Evolutionary conservation across 306 rosid genomes (phyloP), one percentile per base, ranked within the genome.

Genomic region (Sesbania bispinosa): DNA sequence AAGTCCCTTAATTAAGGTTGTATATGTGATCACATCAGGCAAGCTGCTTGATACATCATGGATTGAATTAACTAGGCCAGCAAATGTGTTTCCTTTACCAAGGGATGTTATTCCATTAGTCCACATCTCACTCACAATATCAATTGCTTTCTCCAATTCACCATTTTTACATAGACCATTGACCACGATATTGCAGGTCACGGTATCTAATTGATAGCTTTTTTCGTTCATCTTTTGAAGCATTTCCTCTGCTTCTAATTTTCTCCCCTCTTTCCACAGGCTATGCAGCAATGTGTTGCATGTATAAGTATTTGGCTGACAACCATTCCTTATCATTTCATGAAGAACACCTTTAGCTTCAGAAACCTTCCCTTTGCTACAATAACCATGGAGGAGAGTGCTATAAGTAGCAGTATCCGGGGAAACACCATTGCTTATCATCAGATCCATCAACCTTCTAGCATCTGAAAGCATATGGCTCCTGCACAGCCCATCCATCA

Each of bases 201-300:
- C 94, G 4, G 85, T 86, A 67, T 94, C 95, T 60, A 89, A 59
- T 13, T 84, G 87, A 73, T 84, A 90, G 60, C 75, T 64, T 81
- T 81, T 90, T 66, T 86, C 89, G n/a, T 85, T 86, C 96, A 89
- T 94, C 87, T 70, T 90, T 65, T 77, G 83, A 64, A 89, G 87
- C 80, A 89, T 67, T 65, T 90, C 86, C 88, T 90, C 91, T 2
- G 96, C 98, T 78, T 94, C 97, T 35, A 67, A 83, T 55, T 76
- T 80, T 65, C 89, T 82, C 82, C 92, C 95, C 83, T 94, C 88
- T 73, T 87, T 90, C 95, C 97, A 94, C 21, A 94, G 77, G 83
- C 97, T 94, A 73, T 89, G 90, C 77, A 94, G 82, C 81, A 94
- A 79, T 30, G 83, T 87, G 77, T 90, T 90, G 79, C 97, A 94